phyloP scores from a whole-genome alignment of 371 early-diverging fungal genomes.

The Smittium mucronatum region DNA sequence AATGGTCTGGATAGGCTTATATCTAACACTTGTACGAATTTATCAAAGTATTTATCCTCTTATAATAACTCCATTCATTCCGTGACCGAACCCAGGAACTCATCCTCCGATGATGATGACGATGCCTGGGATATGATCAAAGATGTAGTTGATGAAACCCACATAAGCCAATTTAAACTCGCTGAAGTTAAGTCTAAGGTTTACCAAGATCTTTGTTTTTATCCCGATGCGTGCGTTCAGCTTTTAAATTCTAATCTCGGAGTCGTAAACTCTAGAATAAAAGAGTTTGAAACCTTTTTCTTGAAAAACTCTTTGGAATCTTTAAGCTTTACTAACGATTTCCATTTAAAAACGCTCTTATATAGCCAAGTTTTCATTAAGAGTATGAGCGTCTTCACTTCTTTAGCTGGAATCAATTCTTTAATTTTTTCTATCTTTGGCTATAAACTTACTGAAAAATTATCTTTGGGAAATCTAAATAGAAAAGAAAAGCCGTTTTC shows the following conservation, averaged over 20 bases:
- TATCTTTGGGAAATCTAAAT: too few species aligned
- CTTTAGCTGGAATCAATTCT: neutral
- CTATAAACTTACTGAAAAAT: neutral
- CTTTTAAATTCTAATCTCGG: neutral
- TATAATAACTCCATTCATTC: neutral
- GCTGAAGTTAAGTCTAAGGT: neutral
- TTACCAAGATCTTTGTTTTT: neutral
- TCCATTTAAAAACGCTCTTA: neutral
- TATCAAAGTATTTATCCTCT: neutral
- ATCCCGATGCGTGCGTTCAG: neutral
- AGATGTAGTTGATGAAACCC: neutral
- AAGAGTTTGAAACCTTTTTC: neutral
- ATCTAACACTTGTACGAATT: neutral
- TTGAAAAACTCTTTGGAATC: neutral
- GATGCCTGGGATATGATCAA: neutral
- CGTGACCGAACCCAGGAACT: neutral
- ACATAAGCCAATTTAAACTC: neutral
- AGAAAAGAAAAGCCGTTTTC: neutral
- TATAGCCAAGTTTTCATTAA: neutral
- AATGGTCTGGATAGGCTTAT: neutral
- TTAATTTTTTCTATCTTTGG: neutral
- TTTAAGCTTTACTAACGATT: neutral
- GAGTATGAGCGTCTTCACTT: neutral
- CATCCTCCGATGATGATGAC: neutral
- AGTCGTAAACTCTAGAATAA: neutral